Evolutionary conservation across 1,139 yeast species (phyloP).

Genomic region (Scheffersomyces cryptocercus): DNA sequence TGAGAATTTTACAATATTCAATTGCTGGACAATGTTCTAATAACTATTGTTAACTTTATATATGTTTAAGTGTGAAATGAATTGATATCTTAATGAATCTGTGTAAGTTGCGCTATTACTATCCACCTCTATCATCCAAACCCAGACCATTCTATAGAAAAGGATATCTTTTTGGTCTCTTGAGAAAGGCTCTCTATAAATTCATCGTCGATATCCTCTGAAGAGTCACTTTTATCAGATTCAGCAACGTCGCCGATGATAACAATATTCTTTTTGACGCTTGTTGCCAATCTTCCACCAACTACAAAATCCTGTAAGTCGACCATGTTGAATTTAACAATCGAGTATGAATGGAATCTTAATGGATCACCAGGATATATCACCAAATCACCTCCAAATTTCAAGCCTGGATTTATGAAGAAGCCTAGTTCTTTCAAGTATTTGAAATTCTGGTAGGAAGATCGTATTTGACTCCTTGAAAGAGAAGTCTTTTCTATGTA

Average conservation of each 20-base stretch:
- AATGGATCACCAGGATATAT: slow-evolving; percentile 96
- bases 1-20: too few species aligned
- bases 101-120: too few species aligned
- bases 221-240: slow-evolving; percentile 5
- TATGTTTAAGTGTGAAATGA: too few species aligned
- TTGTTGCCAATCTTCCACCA: slow-evolving; percentile 89
- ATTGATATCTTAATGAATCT: neutral
- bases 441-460: slow-evolving; percentile 15
- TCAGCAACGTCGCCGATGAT: slow-evolving; percentile 46
- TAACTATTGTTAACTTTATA: too few species aligned
- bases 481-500: slow-evolving; percentile 1
- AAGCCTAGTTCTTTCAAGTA: slow-evolving; percentile 49
- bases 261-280: slow-evolving; percentile 86
- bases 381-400: slow-evolving; percentile 87
- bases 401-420: slow-evolving; percentile 76
- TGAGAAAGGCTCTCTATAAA: slow-evolving; percentile 8
- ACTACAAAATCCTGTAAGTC: slow-evolving; percentile 62
- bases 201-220: slow-evolving; percentile 3
- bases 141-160: slow-evolving; percentile 81
- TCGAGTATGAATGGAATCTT: slow-evolving; percentile 83
- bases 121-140: slow-evolving; percentile 47
- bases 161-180: slow-evolving; percentile 32
- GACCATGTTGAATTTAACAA: slow-evolving; percentile 58
- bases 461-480: slow-evolving; percentile 5
- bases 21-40: too few species aligned